Percentiles rank a stretch among this genome's conserved stretches.
phyloP scores from a whole-genome alignment of 176 grass and related monocot genomes.

The Luzula sylvatica region DNA sequence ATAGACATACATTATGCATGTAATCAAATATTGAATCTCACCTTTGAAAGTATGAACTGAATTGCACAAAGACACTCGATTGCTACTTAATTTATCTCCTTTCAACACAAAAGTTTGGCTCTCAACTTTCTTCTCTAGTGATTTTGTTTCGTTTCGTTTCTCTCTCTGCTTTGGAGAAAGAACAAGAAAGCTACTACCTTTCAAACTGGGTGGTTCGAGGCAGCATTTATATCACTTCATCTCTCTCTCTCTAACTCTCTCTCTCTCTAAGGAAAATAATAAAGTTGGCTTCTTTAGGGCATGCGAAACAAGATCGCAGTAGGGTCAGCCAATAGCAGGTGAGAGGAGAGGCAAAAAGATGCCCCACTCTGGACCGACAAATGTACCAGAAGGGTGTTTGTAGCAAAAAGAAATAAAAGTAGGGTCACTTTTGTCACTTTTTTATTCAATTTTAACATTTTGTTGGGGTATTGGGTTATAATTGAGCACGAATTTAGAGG shows the following conservation, averaged over 20 bases:
- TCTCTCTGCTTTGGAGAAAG: constrained; percentile 23
- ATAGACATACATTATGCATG: too few relatives aligned
- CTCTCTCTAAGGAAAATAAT: constrained; percentile 21
- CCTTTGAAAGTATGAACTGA: too few relatives aligned
- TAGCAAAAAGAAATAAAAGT: background rate
- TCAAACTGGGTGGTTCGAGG: constrained; percentile 7
- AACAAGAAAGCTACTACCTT: constrained; percentile 17
- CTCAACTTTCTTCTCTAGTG: constrained; percentile 13
- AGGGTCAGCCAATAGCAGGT: constrained; percentile 22
- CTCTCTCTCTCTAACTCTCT: too few relatives aligned
- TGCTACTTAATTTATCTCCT: constrained; percentile 10
- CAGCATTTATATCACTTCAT: constrained; percentile 14
- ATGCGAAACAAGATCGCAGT: constrained; percentile 46
- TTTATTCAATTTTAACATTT: background rate
- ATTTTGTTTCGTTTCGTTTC: background rate
- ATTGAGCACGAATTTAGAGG: constrained; percentile 14
- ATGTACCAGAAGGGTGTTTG: background rate
- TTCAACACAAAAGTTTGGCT: constrained; percentile 13
- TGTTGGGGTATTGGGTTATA: constrained; percentile 6
- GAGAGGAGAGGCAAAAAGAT: constrained; percentile 27
- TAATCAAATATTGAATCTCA: too few relatives aligned
- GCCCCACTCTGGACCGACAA: constrained; percentile 40
- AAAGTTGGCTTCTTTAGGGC: constrained; percentile 33
- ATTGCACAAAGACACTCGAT: background rate
- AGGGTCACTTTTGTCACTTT: too few relatives aligned